These are phyloP conservation scores for Ophiostoma australiae DNA, from an alignment of 2,329 filamentous ascomycete genomes.

Conservation along the genomic window DNA sequence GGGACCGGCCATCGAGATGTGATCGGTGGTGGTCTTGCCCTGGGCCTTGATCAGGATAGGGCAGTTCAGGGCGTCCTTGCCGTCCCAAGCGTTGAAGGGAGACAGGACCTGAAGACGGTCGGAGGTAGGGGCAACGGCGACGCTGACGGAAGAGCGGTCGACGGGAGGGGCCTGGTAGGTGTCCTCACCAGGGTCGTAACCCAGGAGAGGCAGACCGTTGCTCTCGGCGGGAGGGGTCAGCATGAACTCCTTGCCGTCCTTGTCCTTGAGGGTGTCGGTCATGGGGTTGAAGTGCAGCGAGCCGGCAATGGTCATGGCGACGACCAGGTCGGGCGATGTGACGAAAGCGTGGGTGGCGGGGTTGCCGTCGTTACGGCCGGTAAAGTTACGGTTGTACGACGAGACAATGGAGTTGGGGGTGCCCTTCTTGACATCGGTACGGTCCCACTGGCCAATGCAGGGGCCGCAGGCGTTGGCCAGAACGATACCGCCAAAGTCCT, in stretches of 20 bases:
- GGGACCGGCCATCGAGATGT: conserved; percentile 94
- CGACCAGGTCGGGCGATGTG: conserved; percentile 44
- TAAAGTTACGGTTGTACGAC: conserved; percentile 99
- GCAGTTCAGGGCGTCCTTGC: conserved; percentile 77
- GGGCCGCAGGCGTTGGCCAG: conserved; percentile 92
- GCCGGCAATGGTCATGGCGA: conserved; percentile 40
- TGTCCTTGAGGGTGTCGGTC: conserved; percentile 85
- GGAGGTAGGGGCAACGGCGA: conserved; percentile 80
- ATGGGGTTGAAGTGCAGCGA: conserved; percentile 81
- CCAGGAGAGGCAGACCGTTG: conserved; percentile 69
- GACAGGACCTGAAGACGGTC: conserved; percentile 90
- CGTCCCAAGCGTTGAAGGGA: conserved; percentile 84
- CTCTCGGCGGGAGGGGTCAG: conserved; percentile 69
- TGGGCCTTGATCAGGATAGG: conserved; percentile 94
- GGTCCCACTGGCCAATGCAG: conserved; percentile 94
- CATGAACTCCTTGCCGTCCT: conserved; percentile 93
- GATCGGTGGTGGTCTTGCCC: conserved; percentile 95
- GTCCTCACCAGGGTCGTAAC: conserved; percentile 83
- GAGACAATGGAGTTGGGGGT: conserved; percentile 94
- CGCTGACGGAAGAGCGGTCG: conserved; percentile 66
- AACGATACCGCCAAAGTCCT: conserved; percentile 92
- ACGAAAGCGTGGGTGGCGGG: conserved; percentile 47
- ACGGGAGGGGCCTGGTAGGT: conserved; percentile 93
- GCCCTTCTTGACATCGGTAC: conserved; percentile 89
- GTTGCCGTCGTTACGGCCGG: conserved; percentile 73